Evolutionary conservation across 805 yeast species (phyloP).

Genomic region (Zygotorulaspora danielsina): DNA sequence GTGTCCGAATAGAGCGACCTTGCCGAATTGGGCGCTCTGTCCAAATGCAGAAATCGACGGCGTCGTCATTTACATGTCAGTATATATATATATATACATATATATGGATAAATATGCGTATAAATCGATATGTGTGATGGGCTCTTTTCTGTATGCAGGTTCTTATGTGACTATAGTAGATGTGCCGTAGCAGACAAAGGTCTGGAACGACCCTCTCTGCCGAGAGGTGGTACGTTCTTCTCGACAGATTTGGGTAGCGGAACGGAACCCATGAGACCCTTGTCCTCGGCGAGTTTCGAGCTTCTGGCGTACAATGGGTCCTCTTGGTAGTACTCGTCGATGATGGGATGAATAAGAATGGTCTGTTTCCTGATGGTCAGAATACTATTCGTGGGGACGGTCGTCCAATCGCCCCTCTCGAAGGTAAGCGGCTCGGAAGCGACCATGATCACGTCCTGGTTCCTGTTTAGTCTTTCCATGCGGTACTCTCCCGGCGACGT

Average conservation of each 20-base stretch:
- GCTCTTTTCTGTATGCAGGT: neutral
- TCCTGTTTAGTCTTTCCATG: conserved; percentile 89
- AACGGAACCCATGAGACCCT: conserved; percentile 90
- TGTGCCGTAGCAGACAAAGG: conserved; percentile 20
- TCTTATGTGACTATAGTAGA: neutral
- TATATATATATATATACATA: too few species aligned
- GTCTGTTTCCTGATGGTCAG: conserved; percentile 80
- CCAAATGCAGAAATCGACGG: too few species aligned
- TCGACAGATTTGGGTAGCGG: conserved; percentile 57
- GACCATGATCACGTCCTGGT: conserved; percentile 93
- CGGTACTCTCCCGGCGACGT: conserved; percentile 86
- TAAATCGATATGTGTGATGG: too few species aligned
- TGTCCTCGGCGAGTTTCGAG: conserved; percentile 77
- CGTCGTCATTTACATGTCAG: neutral
- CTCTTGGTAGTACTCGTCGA: conserved; percentile 79
- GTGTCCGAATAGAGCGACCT: too few species aligned
- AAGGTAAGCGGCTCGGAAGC: conserved; percentile 96
- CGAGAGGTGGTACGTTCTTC: conserved; percentile 66
- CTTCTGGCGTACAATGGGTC: conserved; percentile 67
- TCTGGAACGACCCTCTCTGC: conserved; percentile 64
- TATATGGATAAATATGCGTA: neutral
- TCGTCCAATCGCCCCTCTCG: conserved; percentile 95
- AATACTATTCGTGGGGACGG: conserved; percentile 89
- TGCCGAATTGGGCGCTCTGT: too few species aligned
- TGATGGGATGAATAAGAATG: conserved; percentile 83